Conservation (phyloP, 352 stramenopile species). For the Globisporangium parvum region DNA sequence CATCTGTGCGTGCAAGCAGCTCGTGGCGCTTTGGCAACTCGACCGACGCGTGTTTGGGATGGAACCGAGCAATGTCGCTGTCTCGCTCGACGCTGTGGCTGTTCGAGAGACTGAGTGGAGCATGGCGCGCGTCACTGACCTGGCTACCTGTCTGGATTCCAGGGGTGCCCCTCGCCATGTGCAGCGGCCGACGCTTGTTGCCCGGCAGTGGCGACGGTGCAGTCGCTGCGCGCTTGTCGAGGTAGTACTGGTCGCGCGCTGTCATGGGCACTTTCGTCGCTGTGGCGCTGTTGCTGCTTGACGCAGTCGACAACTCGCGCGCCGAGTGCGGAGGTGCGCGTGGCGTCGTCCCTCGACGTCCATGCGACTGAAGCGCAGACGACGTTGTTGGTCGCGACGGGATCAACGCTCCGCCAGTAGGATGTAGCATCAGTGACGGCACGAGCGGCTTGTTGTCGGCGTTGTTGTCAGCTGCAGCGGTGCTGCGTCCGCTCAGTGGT, state of each 20-base stretch:
- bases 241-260: slow-evolving; percentile 54
- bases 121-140: background rate
- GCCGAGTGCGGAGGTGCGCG: slow-evolving; percentile 15
- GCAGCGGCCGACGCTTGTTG: slow-evolving; percentile 5
- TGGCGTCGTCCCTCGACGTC: background rate
- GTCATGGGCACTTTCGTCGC: slow-evolving; percentile 39
- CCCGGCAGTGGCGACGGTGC: slow-evolving; percentile 16
- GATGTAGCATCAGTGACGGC: slow-evolving; percentile 18
- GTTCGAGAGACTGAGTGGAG: background rate
- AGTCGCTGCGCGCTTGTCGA: slow-evolving; percentile 41
- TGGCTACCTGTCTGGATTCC: background rate
- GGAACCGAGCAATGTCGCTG: background rate
- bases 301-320: slow-evolving; percentile 4
- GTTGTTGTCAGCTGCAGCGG: background rate
- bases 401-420: slow-evolving; percentile 30
- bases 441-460: slow-evolving; percentile 24
- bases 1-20: slow-evolving; percentile 33
- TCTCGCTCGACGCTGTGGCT: background rate
- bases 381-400: slow-evolving; percentile 44
- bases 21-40: slow-evolving; percentile 26
- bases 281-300: background rate
- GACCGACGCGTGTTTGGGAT: background rate
- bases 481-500: background rate
- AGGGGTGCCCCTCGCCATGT: too few species aligned
- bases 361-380: slow-evolving; percentile 9